These are phyloP conservation scores for Myxozyma geophila DNA, from an alignment of 805 yeast species.

Conservation along the genomic window DNA sequence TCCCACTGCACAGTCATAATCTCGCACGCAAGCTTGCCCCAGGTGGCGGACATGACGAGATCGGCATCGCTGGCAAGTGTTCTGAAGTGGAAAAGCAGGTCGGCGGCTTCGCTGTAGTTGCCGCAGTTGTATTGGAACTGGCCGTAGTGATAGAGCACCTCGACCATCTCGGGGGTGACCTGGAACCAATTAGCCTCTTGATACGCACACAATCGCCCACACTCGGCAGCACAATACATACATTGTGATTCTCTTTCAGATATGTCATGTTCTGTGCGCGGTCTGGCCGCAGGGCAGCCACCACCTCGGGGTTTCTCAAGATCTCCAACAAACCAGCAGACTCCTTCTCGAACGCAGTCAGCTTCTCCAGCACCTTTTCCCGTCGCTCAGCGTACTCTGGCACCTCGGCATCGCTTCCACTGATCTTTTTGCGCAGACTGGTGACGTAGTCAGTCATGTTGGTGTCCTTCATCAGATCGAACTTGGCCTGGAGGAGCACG, in stretches of 20 bases:
- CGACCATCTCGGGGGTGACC: slow-evolving; percentile 48
- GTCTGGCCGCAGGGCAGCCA: slow-evolving; percentile 58
- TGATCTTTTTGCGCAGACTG: slow-evolving; percentile 51
- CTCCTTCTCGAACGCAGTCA: slow-evolving; percentile 32
- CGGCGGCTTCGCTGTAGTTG: slow-evolving; percentile 63
- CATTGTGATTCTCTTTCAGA: slow-evolving; percentile 52
- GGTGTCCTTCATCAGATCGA: slow-evolving; percentile 60
- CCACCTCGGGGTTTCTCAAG: slow-evolving; percentile 53
- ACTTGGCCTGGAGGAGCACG: slow-evolving; percentile 54
- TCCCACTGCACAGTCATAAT: slow-evolving; percentile 59
- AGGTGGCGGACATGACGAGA: slow-evolving; percentile 59
- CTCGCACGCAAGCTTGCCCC: slow-evolving; percentile 71
- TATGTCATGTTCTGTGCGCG: slow-evolving; percentile 57
- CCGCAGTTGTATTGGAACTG: slow-evolving; percentile 68
- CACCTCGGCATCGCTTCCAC: slow-evolving; percentile 45
- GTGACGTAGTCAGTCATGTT: slow-evolving; percentile 58
- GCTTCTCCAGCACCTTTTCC: slow-evolving; percentile 46
- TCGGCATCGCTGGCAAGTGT: slow-evolving; percentile 57
- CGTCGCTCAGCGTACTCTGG: slow-evolving; percentile 52
- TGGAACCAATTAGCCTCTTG: not conserved
- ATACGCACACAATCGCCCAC: not conserved
- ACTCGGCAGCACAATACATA: not conserved
- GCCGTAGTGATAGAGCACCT: slow-evolving; percentile 61
- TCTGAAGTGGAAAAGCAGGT: slow-evolving; percentile 61
- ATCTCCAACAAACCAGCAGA: slow-evolving; percentile 25